A percentile compares a stretch with the other conserved stretches of the same genome.
phyloP scores from a whole-genome alignment of 2,329 filamentous ascomycete species.

The Stachybotrys elegans region DNA sequence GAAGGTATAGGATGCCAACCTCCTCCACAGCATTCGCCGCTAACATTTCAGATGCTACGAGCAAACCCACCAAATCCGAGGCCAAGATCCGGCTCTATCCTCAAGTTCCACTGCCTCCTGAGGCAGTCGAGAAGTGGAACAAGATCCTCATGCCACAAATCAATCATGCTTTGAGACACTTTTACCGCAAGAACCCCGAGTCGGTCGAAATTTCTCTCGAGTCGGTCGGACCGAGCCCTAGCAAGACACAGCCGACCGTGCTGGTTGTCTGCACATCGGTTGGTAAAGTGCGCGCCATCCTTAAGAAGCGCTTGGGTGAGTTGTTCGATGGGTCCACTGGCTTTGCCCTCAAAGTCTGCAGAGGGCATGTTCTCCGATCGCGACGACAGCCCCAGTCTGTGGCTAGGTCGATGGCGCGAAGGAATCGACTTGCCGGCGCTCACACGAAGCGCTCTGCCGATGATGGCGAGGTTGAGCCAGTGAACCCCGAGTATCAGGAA shows the following conservation, averaged over 20 bases:
- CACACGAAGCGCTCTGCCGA: slow-evolving; percentile 19
- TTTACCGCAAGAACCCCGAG: slow-evolving; percentile 68
- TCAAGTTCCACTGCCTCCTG: slow-evolving; percentile 51
- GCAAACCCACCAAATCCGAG: slow-evolving; percentile 17
- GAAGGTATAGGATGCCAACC: slow-evolving; percentile 11
- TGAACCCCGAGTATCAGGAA: slow-evolving; percentile 74
- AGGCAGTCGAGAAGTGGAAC: slow-evolving; percentile 68
- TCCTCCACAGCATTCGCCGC: neutral
- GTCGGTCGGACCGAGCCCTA: slow-evolving; percentile 63
- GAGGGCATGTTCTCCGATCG: slow-evolving; percentile 62
- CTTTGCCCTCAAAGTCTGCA: slow-evolving; percentile 66
- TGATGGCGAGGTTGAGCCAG: slow-evolving; percentile 38
- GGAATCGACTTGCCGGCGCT: slow-evolving; percentile 23
- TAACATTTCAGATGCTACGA: slow-evolving; percentile 14
- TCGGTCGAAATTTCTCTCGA: slow-evolving; percentile 75
- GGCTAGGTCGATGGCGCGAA: slow-evolving; percentile 24
- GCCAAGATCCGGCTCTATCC: slow-evolving; percentile 54
- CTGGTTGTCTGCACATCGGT: slow-evolving; percentile 74
- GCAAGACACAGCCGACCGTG: slow-evolving; percentile 65
- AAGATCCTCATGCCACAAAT: slow-evolving; percentile 66
- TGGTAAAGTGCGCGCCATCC: slow-evolving; percentile 63
- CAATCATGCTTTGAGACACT: slow-evolving; percentile 63
- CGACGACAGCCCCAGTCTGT: slow-evolving; percentile 34
- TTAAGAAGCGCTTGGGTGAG: slow-evolving; percentile 62
- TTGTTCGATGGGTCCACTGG: slow-evolving; percentile 59